Conservation (phyloP, 306 rosid genomes). For the Vigna nakashimae region DNA sequence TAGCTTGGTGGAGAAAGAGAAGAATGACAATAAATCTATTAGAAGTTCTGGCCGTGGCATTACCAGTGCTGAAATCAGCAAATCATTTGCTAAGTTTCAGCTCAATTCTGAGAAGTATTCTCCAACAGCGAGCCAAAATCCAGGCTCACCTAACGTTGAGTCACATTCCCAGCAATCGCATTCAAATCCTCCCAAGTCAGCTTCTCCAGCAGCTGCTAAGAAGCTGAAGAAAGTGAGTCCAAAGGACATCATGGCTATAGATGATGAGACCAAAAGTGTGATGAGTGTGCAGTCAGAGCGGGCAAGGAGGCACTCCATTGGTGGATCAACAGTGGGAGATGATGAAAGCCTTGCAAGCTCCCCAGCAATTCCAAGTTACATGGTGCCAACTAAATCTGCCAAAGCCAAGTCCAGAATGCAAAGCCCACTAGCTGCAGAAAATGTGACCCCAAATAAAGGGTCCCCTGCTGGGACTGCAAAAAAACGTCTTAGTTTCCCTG, state of each 20-base stretch:
- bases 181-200: slow-evolving; percentile 76
- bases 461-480: slow-evolving; percentile 63
- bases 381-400: slow-evolving; percentile 87
- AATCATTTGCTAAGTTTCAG: slow-evolving; percentile 87
- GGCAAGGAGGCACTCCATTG: slow-evolving; percentile 84
- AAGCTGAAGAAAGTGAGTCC: slow-evolving; percentile 79
- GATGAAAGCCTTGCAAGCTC: slow-evolving; percentile 81
- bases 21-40: slow-evolving; percentile 61
- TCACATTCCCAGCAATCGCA: slow-evolving; percentile 42
- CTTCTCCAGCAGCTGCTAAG: slow-evolving; percentile 45
- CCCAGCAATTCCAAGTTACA: slow-evolving; percentile 81
- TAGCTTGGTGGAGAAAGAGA: slow-evolving; percentile 61
- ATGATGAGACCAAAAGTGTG: slow-evolving; percentile 74
- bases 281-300: slow-evolving; percentile 70
- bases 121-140: slow-evolving; percentile 78
- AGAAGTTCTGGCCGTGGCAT: slow-evolving; percentile 57
- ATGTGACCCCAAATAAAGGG: slow-evolving; percentile 60
- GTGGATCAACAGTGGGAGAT: slow-evolving; percentile 68
- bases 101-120: slow-evolving; percentile 80
- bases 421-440: slow-evolving; percentile 66
- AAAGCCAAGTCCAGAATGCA: slow-evolving; percentile 83
- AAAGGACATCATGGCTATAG: slow-evolving; percentile 53
- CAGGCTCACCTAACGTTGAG: slow-evolving; percentile 60
- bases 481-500: slow-evolving; percentile 78
- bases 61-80: slow-evolving; percentile 85